These are phyloP conservation scores for Testicularia cyperi DNA, from an alignment of 1,284 basidiomycete genomes.

Conservation along the genomic window DNA sequence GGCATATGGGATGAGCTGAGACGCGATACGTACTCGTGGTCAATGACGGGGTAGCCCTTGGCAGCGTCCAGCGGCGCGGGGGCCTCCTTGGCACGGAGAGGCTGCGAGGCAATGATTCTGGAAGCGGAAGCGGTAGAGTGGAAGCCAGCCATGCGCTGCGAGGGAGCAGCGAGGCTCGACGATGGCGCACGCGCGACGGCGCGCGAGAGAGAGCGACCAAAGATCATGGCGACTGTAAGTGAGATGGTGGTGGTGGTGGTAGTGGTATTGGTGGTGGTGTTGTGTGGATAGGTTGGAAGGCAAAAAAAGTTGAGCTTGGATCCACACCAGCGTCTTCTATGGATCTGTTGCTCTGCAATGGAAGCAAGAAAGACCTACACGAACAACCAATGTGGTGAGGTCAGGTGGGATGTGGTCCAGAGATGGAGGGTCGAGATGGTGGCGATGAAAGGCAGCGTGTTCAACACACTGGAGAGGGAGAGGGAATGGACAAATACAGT, in stretches of 20 bases:
- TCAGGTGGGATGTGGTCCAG: no score
- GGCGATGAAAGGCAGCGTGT: no score
- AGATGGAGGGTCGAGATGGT: no score
- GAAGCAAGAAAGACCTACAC: no score
- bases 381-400: no score
- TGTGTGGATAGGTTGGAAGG: slow-evolving; percentile 2
- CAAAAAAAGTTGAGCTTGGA: no score
- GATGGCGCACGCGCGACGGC: slow-evolving; percentile 41
- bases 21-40: slow-evolving; percentile 68
- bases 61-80: slow-evolving; percentile 60
- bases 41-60: slow-evolving; percentile 86
- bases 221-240: slow-evolving; percentile 27
- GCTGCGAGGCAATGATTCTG: slow-evolving; percentile 73
- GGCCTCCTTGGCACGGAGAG: slow-evolving; percentile 79
- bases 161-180: slow-evolving; percentile 29
- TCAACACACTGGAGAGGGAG: no score
- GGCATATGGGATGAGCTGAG: not conserved
- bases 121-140: slow-evolving; percentile 45
- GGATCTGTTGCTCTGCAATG: no score
- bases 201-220: slow-evolving; percentile 35
- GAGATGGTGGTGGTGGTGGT: slow-evolving; percentile 90
- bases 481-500: no score
- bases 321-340: no score
- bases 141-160: slow-evolving; percentile 45
- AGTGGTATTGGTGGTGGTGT: slow-evolving; percentile 74